Percentiles rank a stretch among this genome's conserved stretches.
phyloP scores from a whole-genome alignment of 1,284 basidiomycete genomes.

The Cryptococcus sp. region DNA sequence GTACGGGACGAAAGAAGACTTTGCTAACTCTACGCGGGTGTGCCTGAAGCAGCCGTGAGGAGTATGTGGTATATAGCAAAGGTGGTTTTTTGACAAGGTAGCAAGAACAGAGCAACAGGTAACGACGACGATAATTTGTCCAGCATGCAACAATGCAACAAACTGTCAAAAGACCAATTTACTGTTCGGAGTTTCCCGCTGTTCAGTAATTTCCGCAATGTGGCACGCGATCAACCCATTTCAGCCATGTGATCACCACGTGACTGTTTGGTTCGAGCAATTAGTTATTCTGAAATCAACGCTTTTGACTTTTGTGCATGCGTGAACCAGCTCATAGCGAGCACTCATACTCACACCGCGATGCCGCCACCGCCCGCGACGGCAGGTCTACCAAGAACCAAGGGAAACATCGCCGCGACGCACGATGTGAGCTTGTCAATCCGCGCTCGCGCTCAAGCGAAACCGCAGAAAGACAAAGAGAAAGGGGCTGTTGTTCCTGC shows the following conservation, averaged over 20 bases:
- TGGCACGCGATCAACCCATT: too few species aligned
- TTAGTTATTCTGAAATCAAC: too few species aligned
- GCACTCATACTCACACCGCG: neutral
- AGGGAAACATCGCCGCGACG: neutral
- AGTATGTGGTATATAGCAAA: conserved; percentile 25
- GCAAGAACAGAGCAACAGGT: conserved; percentile 1
- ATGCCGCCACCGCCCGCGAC: neutral
- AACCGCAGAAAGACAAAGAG: conserved; percentile 18
- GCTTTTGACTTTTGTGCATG: neutral
- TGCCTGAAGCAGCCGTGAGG: conserved; percentile 49
- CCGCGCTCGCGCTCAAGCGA: conserved; percentile 23
- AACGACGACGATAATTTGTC: conserved; percentile 5
- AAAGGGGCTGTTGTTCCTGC: neutral
- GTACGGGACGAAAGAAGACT: conserved; percentile 54
- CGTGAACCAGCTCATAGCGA: neutral
- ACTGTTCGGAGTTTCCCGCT: too few species aligned
- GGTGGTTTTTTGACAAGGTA: conserved; percentile 13
- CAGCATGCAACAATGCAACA: too few species aligned
- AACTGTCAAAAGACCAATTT: too few species aligned
- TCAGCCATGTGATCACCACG: too few species aligned
- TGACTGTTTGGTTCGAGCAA: too few species aligned
- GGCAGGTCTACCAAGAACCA: conserved; percentile 3
- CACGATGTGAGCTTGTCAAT: conserved; percentile 16
- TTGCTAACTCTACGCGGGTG: conserved; percentile 52
- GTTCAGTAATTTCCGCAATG: too few species aligned